Percentiles rank a stretch among this genome's conserved stretches.
Conservation (phyloP, 2,329 filamentous ascomycete species). For the Penicillium vulpinum region DNA sequence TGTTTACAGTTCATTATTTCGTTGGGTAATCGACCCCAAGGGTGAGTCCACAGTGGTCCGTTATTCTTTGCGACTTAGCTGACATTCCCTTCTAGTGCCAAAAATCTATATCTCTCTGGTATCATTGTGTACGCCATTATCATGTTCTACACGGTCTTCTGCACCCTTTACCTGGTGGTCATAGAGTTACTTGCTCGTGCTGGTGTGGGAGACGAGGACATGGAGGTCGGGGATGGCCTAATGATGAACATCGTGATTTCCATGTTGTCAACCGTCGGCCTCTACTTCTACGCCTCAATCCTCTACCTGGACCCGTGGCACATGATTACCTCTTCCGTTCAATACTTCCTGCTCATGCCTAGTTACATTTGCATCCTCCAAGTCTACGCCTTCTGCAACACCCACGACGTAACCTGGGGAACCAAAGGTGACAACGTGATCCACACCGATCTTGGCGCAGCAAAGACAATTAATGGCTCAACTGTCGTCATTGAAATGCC, state of each 20-base stretch:
- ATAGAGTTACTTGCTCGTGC: slow-evolving; percentile 66
- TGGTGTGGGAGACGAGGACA: slow-evolving; percentile 47
- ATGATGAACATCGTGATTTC: slow-evolving; percentile 95
- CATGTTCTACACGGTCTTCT: slow-evolving; percentile 94
- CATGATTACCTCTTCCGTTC: slow-evolving; percentile 87
- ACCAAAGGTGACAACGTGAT: slow-evolving; percentile 98
- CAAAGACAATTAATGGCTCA: slow-evolving; percentile 70
- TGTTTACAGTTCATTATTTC: slow-evolving; percentile 94
- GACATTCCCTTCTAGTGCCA: slow-evolving; percentile 53
- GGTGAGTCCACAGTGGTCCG: slow-evolving; percentile 45
- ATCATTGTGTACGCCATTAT: slow-evolving; percentile 92
- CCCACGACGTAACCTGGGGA: slow-evolving; percentile 97
- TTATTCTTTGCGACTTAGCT: background rate
- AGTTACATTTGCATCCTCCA: slow-evolving; percentile 96
- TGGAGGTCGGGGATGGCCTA: slow-evolving; percentile 72
- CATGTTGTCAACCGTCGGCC: slow-evolving; percentile 80
- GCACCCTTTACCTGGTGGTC: slow-evolving; percentile 83
- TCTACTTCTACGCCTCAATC: slow-evolving; percentile 96
- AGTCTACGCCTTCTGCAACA: slow-evolving; percentile 98
- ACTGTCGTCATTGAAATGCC: slow-evolving; percentile 97
- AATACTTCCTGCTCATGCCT: slow-evolving; percentile 91
- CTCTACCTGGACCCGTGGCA: slow-evolving; percentile 98
- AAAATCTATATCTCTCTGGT: slow-evolving; percentile 80
- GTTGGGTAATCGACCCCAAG: slow-evolving; percentile 93
- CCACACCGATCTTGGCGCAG: slow-evolving; percentile 86